phyloP scores from a whole-genome alignment of 2,329 filamentous ascomycete species.

The Fusarium siculi region DNA sequence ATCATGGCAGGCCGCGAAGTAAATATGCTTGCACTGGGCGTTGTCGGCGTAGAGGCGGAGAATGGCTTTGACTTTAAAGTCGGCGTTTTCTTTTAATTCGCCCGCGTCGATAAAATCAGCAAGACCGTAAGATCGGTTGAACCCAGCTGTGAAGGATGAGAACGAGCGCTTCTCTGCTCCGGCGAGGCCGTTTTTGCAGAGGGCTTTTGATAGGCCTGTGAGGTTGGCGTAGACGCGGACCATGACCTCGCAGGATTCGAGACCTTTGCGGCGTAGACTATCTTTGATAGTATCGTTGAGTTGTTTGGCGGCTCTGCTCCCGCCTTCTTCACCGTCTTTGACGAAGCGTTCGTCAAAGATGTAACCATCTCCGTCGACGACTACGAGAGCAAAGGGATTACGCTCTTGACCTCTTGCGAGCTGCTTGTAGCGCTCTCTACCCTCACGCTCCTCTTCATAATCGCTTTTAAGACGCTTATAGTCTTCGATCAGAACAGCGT shows the following conservation, averaged over 20 bases:
- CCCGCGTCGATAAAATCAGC: constrained; percentile 72
- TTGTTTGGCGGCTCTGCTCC: constrained; percentile 63
- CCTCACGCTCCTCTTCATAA: constrained; percentile 66
- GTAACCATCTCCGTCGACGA: constrained; percentile 72
- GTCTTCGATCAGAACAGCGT: constrained; percentile 57
- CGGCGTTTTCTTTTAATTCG: constrained; percentile 68
- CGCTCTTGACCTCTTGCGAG: constrained; percentile 60
- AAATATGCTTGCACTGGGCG: constrained; percentile 71
- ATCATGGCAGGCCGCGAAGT: constrained; percentile 72
- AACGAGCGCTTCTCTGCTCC: constrained; percentile 67
- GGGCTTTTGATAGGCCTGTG: constrained; percentile 60
- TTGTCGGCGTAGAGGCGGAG: constrained; percentile 65
- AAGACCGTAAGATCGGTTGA: constrained; percentile 66
- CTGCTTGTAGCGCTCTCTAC: constrained; percentile 65
- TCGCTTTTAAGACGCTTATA: constrained; percentile 67
- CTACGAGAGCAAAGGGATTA: constrained; percentile 68
- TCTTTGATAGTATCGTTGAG: constrained; percentile 62
- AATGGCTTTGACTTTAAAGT: constrained; percentile 66
- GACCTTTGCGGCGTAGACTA: constrained; percentile 57
- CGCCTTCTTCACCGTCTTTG: constrained; percentile 61
- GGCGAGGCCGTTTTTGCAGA: constrained; percentile 57
- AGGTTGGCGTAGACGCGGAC: constrained; percentile 67
- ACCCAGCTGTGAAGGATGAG: constrained; percentile 64
- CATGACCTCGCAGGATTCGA: constrained; percentile 63
- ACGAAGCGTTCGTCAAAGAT: constrained; percentile 61